A percentile compares a stretch with the other conserved stretches of the same genome.
Evolutionary conservation across 768 basidiomycete genomes (phyloP).

Genomic region (Hortiboletus flavorubellus): DNA sequence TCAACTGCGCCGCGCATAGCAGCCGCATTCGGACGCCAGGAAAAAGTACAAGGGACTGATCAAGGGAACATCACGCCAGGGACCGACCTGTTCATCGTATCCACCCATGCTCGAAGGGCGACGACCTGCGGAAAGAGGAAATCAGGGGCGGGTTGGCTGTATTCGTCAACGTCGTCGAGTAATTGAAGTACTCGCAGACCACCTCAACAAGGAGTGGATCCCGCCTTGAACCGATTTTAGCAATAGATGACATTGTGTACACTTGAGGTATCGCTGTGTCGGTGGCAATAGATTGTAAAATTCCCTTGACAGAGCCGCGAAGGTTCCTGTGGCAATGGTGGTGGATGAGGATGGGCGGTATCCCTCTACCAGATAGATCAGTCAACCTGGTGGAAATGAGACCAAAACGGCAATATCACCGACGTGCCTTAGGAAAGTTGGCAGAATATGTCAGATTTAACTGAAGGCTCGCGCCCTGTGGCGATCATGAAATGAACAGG

Average conservation of each 20-base stretch:
- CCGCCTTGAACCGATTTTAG: too few species aligned
- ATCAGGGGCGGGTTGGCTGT: slow-evolving; percentile 36
- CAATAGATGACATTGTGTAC: too few species aligned
- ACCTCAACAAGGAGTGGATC: neutral
- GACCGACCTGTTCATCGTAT: slow-evolving; percentile 46
- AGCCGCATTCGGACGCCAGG: too few species aligned
- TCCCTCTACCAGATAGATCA: slow-evolving; percentile 32
- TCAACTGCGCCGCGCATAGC: too few species aligned
- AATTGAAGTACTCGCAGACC: slow-evolving; percentile 31
- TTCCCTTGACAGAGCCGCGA: slow-evolving; percentile 31
- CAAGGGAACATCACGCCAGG: neutral
- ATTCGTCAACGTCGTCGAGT: slow-evolving; percentile 34
- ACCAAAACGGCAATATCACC: neutral
- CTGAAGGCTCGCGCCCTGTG: slow-evolving; percentile 55
- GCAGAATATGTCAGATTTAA: slow-evolving; percentile 59
- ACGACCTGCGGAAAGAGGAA: slow-evolving; percentile 46
- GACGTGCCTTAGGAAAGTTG: slow-evolving; percentile 45
- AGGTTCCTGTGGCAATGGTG: slow-evolving; percentile 37
- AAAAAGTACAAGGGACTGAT: too few species aligned
- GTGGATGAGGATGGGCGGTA: slow-evolving; percentile 42
- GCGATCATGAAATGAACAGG: neutral
- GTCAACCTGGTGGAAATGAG: neutral
- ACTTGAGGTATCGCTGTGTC: too few species aligned
- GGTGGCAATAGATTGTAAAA: too few species aligned
- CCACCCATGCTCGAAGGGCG: slow-evolving; percentile 43